phyloP scores from a whole-genome alignment of 805 yeast species.

The Wickerhamomyces queroliae region DNA sequence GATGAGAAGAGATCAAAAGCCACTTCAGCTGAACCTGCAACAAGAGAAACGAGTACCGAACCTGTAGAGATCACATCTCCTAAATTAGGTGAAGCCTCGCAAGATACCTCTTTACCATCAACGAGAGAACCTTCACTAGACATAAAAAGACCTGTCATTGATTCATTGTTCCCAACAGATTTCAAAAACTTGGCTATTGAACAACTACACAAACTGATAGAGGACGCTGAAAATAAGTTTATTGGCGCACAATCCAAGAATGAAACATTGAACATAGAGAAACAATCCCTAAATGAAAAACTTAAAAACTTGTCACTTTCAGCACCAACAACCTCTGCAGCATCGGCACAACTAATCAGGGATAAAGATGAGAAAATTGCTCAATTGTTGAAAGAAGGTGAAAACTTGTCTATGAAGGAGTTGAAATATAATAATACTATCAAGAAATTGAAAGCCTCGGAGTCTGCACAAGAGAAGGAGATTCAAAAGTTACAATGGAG shows the following conservation, averaged over 20 bases:
- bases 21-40: background rate
- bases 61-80: constrained; percentile 1
- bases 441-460: constrained; percentile 50
- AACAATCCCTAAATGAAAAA: constrained; percentile 17
- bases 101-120: background rate
- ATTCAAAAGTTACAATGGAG: constrained; percentile 11
- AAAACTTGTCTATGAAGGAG: constrained; percentile 65
- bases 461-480: constrained; percentile 32
- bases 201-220: constrained; percentile 11
- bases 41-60: constrained; percentile 1
- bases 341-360: constrained; percentile 24
- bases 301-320: constrained; percentile 7
- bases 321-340: background rate
- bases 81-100: background rate
- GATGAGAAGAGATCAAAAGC: too few species aligned
- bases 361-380: constrained; percentile 54
- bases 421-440: constrained; percentile 60
- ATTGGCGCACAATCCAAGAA: constrained; percentile 11
- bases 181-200: constrained; percentile 9
- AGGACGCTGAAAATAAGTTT: constrained; percentile 11
- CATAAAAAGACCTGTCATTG: constrained; percentile 1
- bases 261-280: constrained; percentile 15
- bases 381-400: constrained; percentile 71
- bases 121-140: constrained; percentile 5
- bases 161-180: constrained; percentile 8